Evolutionary conservation across 192 early-diverging fungal species (phyloP).

Genomic region (Gryganskiella cystojenkinii): DNA sequence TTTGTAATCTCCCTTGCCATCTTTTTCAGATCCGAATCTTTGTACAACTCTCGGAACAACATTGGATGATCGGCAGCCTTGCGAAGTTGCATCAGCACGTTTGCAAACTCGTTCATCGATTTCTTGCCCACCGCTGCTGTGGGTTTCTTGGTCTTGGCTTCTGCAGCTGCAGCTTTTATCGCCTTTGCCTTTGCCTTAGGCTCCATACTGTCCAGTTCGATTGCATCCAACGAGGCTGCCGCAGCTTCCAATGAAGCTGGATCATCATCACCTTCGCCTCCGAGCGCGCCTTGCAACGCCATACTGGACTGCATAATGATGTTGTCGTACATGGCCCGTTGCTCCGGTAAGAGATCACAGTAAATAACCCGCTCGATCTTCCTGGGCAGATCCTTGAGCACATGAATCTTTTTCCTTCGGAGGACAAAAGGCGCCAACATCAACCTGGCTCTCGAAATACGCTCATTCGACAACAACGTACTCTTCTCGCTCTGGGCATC

Average conservation of each 20-base stretch:
- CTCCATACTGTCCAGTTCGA: slow-evolving; percentile 33
- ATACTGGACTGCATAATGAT: slow-evolving; percentile 44
- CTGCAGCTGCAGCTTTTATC: neutral
- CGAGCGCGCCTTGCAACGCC: slow-evolving; percentile 16
- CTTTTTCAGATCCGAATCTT: slow-evolving; percentile 57
- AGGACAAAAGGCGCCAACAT: slow-evolving; percentile 93
- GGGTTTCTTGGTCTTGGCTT: slow-evolving; percentile 26
- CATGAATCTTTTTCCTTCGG: slow-evolving; percentile 80
- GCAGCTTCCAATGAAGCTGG: neutral
- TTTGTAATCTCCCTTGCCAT: slow-evolving; percentile 78
- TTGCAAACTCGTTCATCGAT: slow-evolving; percentile 53
- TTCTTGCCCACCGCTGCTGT: slow-evolving; percentile 3
- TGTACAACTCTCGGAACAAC: slow-evolving; percentile 75
- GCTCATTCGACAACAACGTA: slow-evolving; percentile 63
- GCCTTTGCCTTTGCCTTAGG: slow-evolving; percentile 22
- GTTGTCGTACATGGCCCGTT: slow-evolving; percentile 65
- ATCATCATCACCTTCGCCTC: neutral
- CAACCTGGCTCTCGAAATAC: slow-evolving; percentile 80
- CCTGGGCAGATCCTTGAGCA: slow-evolving; percentile 70
- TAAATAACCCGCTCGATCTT: slow-evolving; percentile 67
- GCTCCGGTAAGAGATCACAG: slow-evolving; percentile 59
- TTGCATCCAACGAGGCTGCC: slow-evolving; percentile 14
- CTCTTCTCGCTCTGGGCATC: slow-evolving; percentile 41
- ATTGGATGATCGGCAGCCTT: slow-evolving; percentile 90
- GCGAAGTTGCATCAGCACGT: slow-evolving; percentile 83